A percentile compares a stretch with the other conserved stretches of the same genome.
These are phyloP conservation scores for Penicillium diatomitis DNA, from an alignment of 495 filamentous ascomycete species.

Conservation along the genomic window DNA sequence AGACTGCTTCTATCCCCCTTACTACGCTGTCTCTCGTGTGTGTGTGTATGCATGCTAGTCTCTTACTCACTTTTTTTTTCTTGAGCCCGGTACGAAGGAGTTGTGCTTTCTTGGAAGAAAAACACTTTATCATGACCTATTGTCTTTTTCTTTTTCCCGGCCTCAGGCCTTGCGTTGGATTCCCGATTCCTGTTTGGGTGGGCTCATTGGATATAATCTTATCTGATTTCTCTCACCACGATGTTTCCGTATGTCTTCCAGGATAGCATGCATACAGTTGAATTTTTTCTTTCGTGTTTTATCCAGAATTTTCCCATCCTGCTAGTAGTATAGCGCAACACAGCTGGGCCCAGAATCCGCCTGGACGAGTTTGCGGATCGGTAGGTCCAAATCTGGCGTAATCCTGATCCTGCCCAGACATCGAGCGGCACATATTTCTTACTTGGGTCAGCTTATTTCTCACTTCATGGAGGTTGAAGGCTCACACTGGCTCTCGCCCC, in stretches of 20 bases:
- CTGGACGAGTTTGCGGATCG: too few species aligned
- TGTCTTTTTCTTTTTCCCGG: conserved; percentile 17
- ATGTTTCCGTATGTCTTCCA: conserved; percentile 32
- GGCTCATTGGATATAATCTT: conserved; percentile 39
- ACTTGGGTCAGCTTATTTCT: too few species aligned
- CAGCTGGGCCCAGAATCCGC: too few species aligned
- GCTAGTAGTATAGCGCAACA: background rate
- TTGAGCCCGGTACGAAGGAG: conserved; percentile 24
- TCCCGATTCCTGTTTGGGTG: conserved; percentile 27
- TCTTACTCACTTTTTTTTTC: conserved; percentile 2
- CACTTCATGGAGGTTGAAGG: too few species aligned
- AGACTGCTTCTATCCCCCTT: too few species aligned
- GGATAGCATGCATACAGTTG: conserved; percentile 30
- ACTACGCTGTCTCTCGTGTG: background rate
- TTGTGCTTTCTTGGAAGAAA: conserved; percentile 25
- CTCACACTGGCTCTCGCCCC: too few species aligned
- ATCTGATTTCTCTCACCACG: conserved; percentile 29
- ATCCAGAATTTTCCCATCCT: background rate
- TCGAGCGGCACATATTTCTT: too few species aligned
- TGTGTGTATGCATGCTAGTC: conserved; percentile 6
- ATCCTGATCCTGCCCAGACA: too few species aligned
- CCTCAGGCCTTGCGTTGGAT: conserved; percentile 25
- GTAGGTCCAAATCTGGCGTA: too few species aligned
- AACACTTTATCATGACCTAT: conserved; percentile 28
- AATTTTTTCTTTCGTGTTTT: conserved; percentile 24